Evolutionary conservation across 192 early-diverging fungal species (phyloP), one percentile per base, ranked within the genome.

Genomic region (Lobosporangium transversale): DNA sequence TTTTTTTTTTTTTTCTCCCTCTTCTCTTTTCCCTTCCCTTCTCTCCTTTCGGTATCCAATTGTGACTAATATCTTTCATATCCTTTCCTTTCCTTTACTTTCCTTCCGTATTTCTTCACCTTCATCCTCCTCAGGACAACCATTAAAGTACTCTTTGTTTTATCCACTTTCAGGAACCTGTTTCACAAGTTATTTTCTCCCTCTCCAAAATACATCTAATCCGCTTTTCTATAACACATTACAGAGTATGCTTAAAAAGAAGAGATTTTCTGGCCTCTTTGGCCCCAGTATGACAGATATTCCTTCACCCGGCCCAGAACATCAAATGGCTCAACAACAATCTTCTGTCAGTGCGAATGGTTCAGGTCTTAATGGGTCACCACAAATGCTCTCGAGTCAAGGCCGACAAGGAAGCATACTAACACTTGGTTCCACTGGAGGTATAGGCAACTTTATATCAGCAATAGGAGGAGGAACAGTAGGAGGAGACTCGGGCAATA

Each of bases 231-330:
- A 23, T 18, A 48, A 60, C 20, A 29, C 23, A 48, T 2, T 20
- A 51, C 18, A 36, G 5, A 60, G 10, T 3, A 74, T 75, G 70
- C 29, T 75, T 7, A 75, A 75, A 35, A 75, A 75, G 49, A 75
- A 75, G 40, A 33, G 70, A 17, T 75, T 75, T 58, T 75, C 70
- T 0, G 70, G 70, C 8, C 58, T 75, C 0, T 75, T 75, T 60
- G 70, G 70, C 1, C 26, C 50, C 30, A 37, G 56, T 26, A 65
- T 75, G 57, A 66, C 70, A 1, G 70, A 75, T 18, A 75, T 75
- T 23, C 70, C 70, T 12, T 75, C 70, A 0, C 70, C 70, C 18
- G 58, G 62, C 10, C 70, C 62, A 5, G 70, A 75, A 33, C 70
- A 71, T n/a, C 32, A 33, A 30, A 4, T 12, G 4, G 54, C 33